Base-by-base conservation (phyloP, 2,329 filamentous ascomycete genomes). In the Claviceps pazoutovae region DNA sequence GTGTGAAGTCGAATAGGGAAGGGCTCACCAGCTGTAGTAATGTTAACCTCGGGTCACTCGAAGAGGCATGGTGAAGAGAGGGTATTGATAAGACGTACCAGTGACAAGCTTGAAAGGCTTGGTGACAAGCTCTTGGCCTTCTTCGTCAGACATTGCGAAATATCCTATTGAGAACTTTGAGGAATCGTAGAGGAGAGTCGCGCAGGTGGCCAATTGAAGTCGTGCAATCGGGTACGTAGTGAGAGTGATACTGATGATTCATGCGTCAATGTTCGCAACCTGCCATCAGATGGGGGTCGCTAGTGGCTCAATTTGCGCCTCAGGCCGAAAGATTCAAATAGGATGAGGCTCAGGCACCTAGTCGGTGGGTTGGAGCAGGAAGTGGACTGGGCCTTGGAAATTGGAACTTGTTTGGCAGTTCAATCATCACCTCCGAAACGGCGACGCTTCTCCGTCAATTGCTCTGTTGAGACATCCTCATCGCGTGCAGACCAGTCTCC, bases 61-160 rank as follows among this genome's bases (percentile, higher is more conserved):
- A 62, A 47, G 64, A 62, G 60, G 62, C 63, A 65, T 46, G 65
- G 64, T 59, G 62, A 52, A 49, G 56, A 62, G 64, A 65, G 66
- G 65, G 63, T 30, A 65, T 66, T 65, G 66, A 66, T 59, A 54
- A 54, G 51, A 71, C 88, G 72, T 81, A 95, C 90, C 91, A 76
- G 91, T 97, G 68, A 97, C 93, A 77, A 97, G 97, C 86, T 98
- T 98, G 86, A 98, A 98, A 74, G 94, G 94, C 84, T 96, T 98
- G 75, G 90, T 96, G 62, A 79, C 78, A 72, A 79, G 78, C 72
- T 95, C 86, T 64, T 71, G 65, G 68, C 82, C 78, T 66, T 88
- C 84, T 68, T 87, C 87, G 66, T 94, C 88, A 71, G 89, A 85
- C 91, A 98, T 98, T 64, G 74, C 90, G 80, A 61, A 59, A 59